These are phyloP conservation scores for Pyracantha coccinea DNA, from an alignment of 331 rosid species.

Conservation along the genomic window DNA sequence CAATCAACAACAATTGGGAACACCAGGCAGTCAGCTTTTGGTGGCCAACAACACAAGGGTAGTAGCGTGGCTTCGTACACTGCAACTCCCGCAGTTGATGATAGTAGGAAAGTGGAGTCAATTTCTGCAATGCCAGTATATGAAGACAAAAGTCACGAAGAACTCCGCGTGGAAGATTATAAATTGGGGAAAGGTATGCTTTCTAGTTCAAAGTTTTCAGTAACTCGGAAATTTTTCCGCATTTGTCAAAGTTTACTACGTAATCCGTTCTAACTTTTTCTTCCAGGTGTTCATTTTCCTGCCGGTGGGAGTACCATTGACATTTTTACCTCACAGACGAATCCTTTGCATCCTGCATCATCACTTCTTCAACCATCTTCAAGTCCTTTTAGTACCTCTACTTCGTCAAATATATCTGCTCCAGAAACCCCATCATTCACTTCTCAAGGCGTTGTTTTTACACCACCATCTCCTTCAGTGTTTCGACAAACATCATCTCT, in stretches of 20 bases:
- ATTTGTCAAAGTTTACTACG: neutral
- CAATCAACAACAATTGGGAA: slow-evolving; percentile 58
- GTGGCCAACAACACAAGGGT: slow-evolving; percentile 25
- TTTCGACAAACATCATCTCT: neutral
- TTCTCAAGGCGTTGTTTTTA: neutral
- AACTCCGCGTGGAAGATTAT: neutral
- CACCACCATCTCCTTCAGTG: neutral
- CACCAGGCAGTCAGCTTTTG: slow-evolving; percentile 52
- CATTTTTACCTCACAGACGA: neutral
- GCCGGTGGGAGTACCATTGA: neutral
- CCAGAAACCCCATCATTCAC: neutral
- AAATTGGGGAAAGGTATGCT: neutral
- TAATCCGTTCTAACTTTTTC: neutral
- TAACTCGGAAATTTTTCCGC: neutral
- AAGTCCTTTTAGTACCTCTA: neutral
- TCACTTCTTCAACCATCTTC: neutral
- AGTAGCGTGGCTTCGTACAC: neutral
- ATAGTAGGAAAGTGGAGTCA: neutral
- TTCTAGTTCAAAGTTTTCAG: neutral
- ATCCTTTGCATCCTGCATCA: neutral
- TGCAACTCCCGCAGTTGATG: neutral
- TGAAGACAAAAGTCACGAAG: neutral
- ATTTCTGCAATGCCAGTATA: neutral
- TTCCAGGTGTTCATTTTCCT: neutral
- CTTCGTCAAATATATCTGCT: neutral